These are phyloP conservation scores for Sporothrix variecibatus DNA, from an alignment of 2,329 filamentous ascomycete genomes.

Conservation along the genomic window DNA sequence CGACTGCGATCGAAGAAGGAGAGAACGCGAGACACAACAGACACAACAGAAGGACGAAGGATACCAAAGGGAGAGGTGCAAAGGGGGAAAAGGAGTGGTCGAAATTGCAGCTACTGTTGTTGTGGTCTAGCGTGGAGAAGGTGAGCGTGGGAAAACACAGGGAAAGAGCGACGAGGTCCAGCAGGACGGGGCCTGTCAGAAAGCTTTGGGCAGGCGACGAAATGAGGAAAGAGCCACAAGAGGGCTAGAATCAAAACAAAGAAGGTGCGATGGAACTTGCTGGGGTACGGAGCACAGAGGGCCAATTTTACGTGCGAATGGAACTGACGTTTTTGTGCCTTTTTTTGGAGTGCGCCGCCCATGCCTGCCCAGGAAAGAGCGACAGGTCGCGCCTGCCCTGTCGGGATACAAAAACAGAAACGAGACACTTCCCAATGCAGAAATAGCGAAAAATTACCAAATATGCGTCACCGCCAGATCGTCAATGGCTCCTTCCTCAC, in stretches of 20 bases:
- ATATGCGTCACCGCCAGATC: constrained; percentile 14
- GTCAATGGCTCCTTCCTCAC: neutral
- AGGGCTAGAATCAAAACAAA: constrained; percentile 27
- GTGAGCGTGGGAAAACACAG: neutral
- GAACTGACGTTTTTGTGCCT: constrained; percentile 4
- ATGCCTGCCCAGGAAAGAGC: neutral
- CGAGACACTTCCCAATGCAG: constrained; percentile 1
- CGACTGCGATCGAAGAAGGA: constrained; percentile 6
- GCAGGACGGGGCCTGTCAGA: neutral
- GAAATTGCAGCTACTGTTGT: constrained; percentile 25
- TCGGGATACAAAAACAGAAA: constrained; percentile 17
- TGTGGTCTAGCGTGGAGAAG: constrained; percentile 20
- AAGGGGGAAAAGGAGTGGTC: constrained; percentile 12
- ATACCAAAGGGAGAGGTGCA: constrained; percentile 14
- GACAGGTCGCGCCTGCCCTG: constrained; percentile 28
- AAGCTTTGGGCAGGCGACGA: constrained; percentile 23
- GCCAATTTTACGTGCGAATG: constrained; percentile 21
- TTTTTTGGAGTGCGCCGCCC: constrained; percentile 2
- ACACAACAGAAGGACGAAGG: constrained; percentile 13
- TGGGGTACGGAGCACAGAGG: constrained; percentile 1
- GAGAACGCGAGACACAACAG: constrained; percentile 1
- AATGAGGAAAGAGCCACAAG: constrained; percentile 22
- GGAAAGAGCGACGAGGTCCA: constrained; percentile 5
- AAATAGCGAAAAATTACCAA: neutral
- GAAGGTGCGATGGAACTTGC: constrained; percentile 24